Conservation (phyloP, 257 asterid genomes). For the Leonotis leonurus region DNA sequence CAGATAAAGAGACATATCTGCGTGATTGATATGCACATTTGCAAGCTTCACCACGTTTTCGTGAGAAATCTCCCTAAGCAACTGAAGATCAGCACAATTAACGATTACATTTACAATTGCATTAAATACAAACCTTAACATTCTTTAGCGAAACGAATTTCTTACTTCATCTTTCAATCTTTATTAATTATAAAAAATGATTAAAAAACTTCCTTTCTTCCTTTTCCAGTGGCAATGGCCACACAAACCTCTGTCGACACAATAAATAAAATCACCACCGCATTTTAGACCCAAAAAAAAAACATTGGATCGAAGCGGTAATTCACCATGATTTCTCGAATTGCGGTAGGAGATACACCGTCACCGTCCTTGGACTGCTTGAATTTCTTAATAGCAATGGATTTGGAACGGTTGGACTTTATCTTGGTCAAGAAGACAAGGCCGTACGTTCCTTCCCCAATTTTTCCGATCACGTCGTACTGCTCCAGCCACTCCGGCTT, state of each 20-base stretch:
- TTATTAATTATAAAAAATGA: too few species aligned
- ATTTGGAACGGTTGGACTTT: conserved; percentile 66
- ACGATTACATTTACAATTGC: conserved; percentile 1
- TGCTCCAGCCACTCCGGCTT: conserved; percentile 97
- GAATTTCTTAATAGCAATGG: conserved; percentile 92
- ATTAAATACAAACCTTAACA: not conserved
- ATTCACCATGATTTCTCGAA: conserved; percentile 93
- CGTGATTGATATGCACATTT: conserved; percentile 88
- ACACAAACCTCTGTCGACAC: too few species aligned
- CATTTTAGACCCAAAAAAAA: not conserved
- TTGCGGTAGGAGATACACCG: conserved; percentile 96
- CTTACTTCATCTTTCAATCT: too few species aligned
- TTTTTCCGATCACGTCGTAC: conserved; percentile 89
- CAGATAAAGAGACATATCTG: conserved; percentile 90
- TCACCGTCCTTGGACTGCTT: conserved; percentile 99
- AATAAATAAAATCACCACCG: too few species aligned
- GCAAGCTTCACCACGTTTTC: conserved; percentile 95
- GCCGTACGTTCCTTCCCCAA: conserved; percentile 97
- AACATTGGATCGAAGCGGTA: not conserved
- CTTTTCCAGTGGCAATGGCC: too few species aligned
- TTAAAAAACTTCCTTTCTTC: too few species aligned
- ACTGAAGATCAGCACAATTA: conserved; percentile 41
- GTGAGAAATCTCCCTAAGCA: conserved; percentile 93
- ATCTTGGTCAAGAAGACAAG: conserved; percentile 89
- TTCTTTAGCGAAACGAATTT: too few species aligned